A percentile compares a stretch with the other conserved stretches of the same genome.
Conservation (phyloP, 2,329 filamentous ascomycete species). For the Stagonosporopsis rhizophila region DNA sequence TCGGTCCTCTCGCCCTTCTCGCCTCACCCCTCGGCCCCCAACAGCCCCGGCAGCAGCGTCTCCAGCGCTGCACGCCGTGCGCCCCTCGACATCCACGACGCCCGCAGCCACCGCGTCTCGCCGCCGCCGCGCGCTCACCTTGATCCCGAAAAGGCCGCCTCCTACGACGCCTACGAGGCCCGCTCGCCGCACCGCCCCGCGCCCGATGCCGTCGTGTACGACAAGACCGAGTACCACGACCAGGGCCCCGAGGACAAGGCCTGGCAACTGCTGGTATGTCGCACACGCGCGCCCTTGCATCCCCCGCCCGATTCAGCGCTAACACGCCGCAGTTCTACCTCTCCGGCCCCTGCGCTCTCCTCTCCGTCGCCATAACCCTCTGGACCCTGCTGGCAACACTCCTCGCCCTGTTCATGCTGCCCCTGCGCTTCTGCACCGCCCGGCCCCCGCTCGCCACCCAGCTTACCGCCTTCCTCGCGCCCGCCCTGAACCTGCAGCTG, state of each 20-base stretch:
- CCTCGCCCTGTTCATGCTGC: conserved; percentile 57
- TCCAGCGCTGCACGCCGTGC: conserved; percentile 28
- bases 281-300: background rate
- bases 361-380: conserved; percentile 61
- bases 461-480: conserved; percentile 60
- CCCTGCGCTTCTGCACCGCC: conserved; percentile 61
- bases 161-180: conserved; percentile 26
- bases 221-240: conserved; percentile 48
- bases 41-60: conserved; percentile 45
- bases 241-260: conserved; percentile 53
- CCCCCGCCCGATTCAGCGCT: background rate
- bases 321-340: conserved; percentile 56
- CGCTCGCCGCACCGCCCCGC: conserved; percentile 29
- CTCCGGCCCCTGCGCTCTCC: conserved; percentile 60
- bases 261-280: conserved; percentile 52
- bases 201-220: conserved; percentile 36
- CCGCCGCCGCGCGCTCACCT: conserved; percentile 39
- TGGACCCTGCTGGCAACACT: conserved; percentile 61
- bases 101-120: conserved; percentile 15
- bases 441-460: conserved; percentile 58
- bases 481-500: conserved; percentile 61
- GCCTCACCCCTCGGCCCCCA: conserved; percentile 43
- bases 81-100: conserved; percentile 10
- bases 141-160: conserved; percentile 45
- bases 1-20: conserved; percentile 50